Evolutionary conservation across 1,284 basidiomycete species (phyloP), one percentile per base, ranked within the genome.

Genomic region (Chondrostereum purpureum): DNA sequence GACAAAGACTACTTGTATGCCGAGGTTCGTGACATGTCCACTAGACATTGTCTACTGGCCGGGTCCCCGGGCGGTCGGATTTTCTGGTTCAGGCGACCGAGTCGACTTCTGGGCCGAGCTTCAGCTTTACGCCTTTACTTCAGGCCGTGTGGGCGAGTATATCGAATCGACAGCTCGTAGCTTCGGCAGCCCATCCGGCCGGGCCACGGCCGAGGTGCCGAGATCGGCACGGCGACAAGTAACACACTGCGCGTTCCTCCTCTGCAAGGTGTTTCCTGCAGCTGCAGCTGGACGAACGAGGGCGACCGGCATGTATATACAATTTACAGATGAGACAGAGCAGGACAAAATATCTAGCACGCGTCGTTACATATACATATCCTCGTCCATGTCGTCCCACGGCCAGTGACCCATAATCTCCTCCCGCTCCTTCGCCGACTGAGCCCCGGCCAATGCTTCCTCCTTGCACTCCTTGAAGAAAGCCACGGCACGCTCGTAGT

Each of bases 321-420:
- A n/a, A n/a, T n/a, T n/a, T 31, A 31, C 27, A 8, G n/a, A 31
- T 31, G 27, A 31, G 27, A 31, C n/a, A 31, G 8, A 31, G 27
- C 27, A 31, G 27, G 27, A n/a, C 27, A n/a, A 31, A 42, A 50
- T 43, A 47, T 44, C 46, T 45, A 45, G 43, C 43, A 36, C 38
- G 22, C 19, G 11, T 44, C 24, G 21, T 43, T 53, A 63, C 63
- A 60, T 65, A 50, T 74, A 69, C 21, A 62, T 47, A 52, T 57
- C 50, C 57, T 75, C 70, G 55, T 74, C 65, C 66, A 72, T 72
- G 50, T 73, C 69, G 50, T 72, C 63, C 54, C 59, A 71, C 54
- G 55, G 56, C 70, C 70, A 75, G 55, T 72, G 53, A 47, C 50
- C 63, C 60, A 17, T 43, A 40, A 59, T 55, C 59, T 61, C 43